Conservation (phyloP, 1,284 basidiomycete genomes). For the Austropuccinia psidii region DNA sequence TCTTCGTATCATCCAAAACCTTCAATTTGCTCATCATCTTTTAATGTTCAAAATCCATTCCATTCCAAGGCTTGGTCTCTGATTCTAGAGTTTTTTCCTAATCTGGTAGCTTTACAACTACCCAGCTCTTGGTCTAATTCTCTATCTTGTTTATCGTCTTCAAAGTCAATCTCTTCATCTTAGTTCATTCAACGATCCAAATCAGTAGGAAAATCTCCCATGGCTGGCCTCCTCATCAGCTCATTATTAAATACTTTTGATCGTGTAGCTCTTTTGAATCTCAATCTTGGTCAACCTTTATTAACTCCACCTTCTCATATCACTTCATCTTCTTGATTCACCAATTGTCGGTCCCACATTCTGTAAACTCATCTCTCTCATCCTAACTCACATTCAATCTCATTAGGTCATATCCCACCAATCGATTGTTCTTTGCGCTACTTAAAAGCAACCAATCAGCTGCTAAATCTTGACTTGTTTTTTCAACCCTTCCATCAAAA, state of each 20-base stretch:
- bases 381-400: constrained; percentile 6
- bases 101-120: not conserved
- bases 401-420: constrained; percentile 21
- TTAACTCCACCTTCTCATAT: constrained; percentile 27
- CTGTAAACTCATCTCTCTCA: constrained; percentile 1
- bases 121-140: not conserved
- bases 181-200: constrained; percentile 30
- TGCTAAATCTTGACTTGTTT: constrained; percentile 13
- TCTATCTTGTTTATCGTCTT: not conserved
- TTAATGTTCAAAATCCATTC: not conserved
- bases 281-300: constrained; percentile 33
- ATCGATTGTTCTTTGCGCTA: constrained; percentile 17
- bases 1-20: constrained; percentile 1
- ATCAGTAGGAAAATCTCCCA: constrained; percentile 19
- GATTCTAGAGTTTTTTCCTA: constrained; percentile 9
- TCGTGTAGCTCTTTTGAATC: constrained; percentile 21
- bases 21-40: constrained; percentile 4
- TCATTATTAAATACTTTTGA: constrained; percentile 1
- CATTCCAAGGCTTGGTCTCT: constrained; percentile 5
- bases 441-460: not conserved
- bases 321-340: constrained; percentile 1
- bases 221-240: constrained; percentile 20
- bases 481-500: not conserved
- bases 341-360: constrained; percentile 28
- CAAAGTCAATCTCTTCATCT: no score